These are phyloP conservation scores for Boletales sp. DNA, from an alignment of 768 basidiomycete species.

Conservation along the genomic window DNA sequence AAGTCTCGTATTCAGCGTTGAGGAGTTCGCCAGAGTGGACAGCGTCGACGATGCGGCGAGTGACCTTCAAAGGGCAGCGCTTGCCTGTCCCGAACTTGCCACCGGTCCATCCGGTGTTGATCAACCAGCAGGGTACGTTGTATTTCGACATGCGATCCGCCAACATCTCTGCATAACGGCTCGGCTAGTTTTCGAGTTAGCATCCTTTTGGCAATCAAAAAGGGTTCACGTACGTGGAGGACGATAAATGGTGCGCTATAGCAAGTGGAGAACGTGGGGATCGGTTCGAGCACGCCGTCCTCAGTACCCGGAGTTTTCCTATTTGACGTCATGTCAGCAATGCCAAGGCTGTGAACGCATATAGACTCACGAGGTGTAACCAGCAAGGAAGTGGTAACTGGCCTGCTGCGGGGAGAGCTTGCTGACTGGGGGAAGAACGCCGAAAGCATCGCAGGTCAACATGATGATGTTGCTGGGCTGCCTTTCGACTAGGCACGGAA, in stretches of 20 bases:
- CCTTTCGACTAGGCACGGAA: conserved; percentile 82
- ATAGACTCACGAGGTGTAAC: conserved; percentile 80
- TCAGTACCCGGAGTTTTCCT: conserved; percentile 99
- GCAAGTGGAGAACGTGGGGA: conserved; percentile 98
- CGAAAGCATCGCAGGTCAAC: conserved; percentile 97
- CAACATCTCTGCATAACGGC: conserved; percentile 96
- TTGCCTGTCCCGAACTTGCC: conserved; percentile 92
- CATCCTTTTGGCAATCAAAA: background rate
- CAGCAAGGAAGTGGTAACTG: conserved; percentile 95
- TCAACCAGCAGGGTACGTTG: conserved; percentile 93
- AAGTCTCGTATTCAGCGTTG: conserved; percentile 82
- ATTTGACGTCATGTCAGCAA: conserved; percentile 16
- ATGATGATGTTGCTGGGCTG: conserved; percentile 96
- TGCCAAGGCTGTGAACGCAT: background rate
- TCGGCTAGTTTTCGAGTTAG: conserved; percentile 49
- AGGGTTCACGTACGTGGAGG: conserved; percentile 62
- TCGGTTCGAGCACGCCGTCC: conserved; percentile 96
- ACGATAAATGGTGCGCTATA: conserved; percentile 99
- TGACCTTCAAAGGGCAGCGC: conserved; percentile 95
- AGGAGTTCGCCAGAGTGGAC: conserved; percentile 93
- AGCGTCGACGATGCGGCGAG: conserved; percentile 94
- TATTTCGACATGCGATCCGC: conserved; percentile 89
- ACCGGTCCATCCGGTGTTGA: conserved; percentile 98
- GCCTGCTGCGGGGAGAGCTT: conserved; percentile 93
- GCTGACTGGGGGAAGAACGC: conserved; percentile 94